A percentile compares a stretch with the other conserved stretches of the same genome.
phyloP scores from a whole-genome alignment of 345 rosid genomes.

The Draba incana region DNA sequence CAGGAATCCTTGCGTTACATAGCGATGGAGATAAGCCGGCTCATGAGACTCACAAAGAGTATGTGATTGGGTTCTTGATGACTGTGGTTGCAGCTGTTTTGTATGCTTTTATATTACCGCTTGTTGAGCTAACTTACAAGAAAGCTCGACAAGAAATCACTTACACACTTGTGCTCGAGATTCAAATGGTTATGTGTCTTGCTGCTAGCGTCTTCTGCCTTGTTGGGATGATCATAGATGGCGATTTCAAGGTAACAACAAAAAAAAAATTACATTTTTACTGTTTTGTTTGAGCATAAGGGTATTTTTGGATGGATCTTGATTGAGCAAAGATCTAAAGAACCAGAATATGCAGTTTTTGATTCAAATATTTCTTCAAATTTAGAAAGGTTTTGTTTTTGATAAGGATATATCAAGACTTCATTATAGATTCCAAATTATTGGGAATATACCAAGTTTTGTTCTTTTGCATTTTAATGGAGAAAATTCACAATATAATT shows the following conservation, averaged over 20 bases:
- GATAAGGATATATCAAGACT: neutral
- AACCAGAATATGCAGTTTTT: neutral
- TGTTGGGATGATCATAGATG: constrained; percentile 59
- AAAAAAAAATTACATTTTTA: neutral
- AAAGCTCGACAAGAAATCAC: constrained; percentile 58
- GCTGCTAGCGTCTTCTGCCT: constrained; percentile 61
- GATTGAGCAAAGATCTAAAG: neutral
- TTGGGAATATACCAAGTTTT: neutral
- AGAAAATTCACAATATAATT: neutral
- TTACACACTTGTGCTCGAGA: constrained; percentile 67
- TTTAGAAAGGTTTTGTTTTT: neutral
- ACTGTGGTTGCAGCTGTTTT: constrained; percentile 58
- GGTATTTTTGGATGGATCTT: neutral
- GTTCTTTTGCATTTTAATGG: neutral
- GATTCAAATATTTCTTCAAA: neutral
- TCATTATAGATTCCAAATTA: neutral
- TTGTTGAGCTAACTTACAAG: constrained; percentile 63
- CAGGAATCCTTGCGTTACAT: constrained; percentile 53
- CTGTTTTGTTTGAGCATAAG: neutral
- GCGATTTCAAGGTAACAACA: constrained; percentile 62
- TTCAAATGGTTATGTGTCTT: constrained; percentile 61
- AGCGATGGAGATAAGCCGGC: constrained; percentile 52
- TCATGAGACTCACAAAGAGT: constrained; percentile 48
- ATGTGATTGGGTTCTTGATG: constrained; percentile 57
- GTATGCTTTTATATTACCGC: constrained; percentile 67